A percentile compares a stretch with the other conserved stretches of the same genome.
Evolutionary conservation across 345 rosid species (phyloP).

Genomic region (Euphorbia pulcherrima): DNA sequence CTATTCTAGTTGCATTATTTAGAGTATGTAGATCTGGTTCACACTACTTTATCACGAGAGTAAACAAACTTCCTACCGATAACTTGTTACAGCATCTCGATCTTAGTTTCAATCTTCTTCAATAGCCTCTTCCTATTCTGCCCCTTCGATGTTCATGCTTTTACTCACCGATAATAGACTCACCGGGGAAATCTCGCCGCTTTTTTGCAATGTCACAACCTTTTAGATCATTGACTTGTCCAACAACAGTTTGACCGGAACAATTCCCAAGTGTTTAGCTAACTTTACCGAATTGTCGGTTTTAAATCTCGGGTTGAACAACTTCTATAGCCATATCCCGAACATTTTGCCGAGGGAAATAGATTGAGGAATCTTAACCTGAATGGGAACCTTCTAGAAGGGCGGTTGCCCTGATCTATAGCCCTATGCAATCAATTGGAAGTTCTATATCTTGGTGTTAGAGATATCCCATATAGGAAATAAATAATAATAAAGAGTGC

Average conservation of each 20-base stretch:
- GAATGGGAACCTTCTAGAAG: slow-evolving; percentile 21
- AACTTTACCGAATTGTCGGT: background rate
- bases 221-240: slow-evolving; percentile 16
- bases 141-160: background rate
- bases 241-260: slow-evolving; percentile 12
- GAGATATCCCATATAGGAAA: no score
- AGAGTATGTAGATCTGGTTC: slow-evolving; percentile 8
- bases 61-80: slow-evolving; percentile 1
- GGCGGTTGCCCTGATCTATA: slow-evolving; percentile 24
- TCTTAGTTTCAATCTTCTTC: slow-evolving; percentile 17
- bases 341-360: background rate
- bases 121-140: slow-evolving; percentile 20
- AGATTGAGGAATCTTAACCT: slow-evolving; percentile 9
- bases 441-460: slow-evolving; percentile 19
- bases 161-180: slow-evolving; percentile 8
- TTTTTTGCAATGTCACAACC: slow-evolving; percentile 13
- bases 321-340: slow-evolving; percentile 21
- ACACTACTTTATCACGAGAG: slow-evolving; percentile 19
- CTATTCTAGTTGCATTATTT: background rate
- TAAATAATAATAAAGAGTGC: no score
- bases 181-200: slow-evolving; percentile 19
- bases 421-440: slow-evolving; percentile 14
- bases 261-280: slow-evolving; percentile 24
- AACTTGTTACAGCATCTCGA: slow-evolving; percentile 9
- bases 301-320: slow-evolving; percentile 20